Evolutionary conservation across 2,329 filamentous ascomycete species (phyloP), one percentile per base, ranked within the genome.

Genomic region (Penicillium sumatraense): DNA sequence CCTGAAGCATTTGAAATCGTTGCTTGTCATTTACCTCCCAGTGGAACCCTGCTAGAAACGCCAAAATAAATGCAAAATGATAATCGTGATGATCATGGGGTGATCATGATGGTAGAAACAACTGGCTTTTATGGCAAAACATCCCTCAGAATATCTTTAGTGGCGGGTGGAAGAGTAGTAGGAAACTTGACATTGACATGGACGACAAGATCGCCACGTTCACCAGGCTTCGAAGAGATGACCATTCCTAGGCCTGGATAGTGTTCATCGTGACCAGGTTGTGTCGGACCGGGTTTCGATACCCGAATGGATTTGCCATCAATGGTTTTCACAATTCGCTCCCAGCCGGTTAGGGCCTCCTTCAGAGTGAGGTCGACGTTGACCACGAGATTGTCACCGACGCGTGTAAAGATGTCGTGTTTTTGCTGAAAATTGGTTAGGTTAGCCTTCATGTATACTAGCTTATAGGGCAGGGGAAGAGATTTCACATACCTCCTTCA

Each of bases 121-220:
- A 26, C 8, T 18, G 18, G 49, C 42, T 46, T 46, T 69, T 50
- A 71, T 68, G 75, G 83, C 53, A 99, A 79, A 66, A 96, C 90
- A 67, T 93, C 88, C 76, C 83, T 90, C 61, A 99, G 75, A 71
- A 89, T 83, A 61, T 86, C 79, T 81, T 96, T 98, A 78, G 98
- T 93, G 4, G 83, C 78, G 7, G 83, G 54, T 3, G 91, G 93
- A 75, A 99, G 76, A 36, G 77, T 87, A 3, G 86, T 87, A 0
- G 95, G 95, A 79, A 96, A 98, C 71, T 90, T 93, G 73, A 99
- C 93, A 69, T 95, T 95, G 68, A 96, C 93, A 57, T 87, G 89
- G 56, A 99, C 83, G 55, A 98, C 78, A 63, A 99, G 90, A 70
- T 96, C 91, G 21, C 95, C 95, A 53, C 93, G 85, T 66, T 92